Conservation (phyloP, 805 yeast genomes). For the Dipodascus geniculatus region DNA sequence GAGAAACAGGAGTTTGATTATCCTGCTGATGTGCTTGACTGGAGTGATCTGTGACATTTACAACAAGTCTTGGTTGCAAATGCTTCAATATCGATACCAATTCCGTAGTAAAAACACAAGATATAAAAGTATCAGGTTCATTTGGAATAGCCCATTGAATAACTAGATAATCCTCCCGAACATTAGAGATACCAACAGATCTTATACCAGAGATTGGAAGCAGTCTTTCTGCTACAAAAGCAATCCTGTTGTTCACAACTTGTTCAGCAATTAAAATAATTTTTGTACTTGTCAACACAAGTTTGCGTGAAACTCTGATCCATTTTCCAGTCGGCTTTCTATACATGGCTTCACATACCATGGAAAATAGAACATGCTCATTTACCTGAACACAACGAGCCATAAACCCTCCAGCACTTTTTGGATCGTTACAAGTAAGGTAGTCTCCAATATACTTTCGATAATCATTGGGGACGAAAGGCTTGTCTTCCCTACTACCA, state of each 20-base stretch:
- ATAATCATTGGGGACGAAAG: slow-evolving; percentile 75
- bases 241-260: slow-evolving; percentile 48
- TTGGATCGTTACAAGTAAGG: slow-evolving; percentile 66
- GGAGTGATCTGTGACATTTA: not conserved
- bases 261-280: slow-evolving; percentile 66
- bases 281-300: slow-evolving; percentile 50
- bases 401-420: slow-evolving; percentile 66
- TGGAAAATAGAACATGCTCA: slow-evolving; percentile 65
- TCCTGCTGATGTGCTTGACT: too few species aligned
- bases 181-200: slow-evolving; percentile 54
- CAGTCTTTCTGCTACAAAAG: slow-evolving; percentile 50
- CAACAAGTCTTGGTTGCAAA: slow-evolving; percentile 33
- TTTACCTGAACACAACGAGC: slow-evolving; percentile 53
- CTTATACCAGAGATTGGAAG: slow-evolving; percentile 49
- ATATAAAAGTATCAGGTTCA: slow-evolving; percentile 70
- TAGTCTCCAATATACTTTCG: slow-evolving; percentile 94
- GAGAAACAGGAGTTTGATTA: too few species aligned
- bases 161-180: slow-evolving; percentile 92
- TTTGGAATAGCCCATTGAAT: slow-evolving; percentile 38
- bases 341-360: slow-evolving; percentile 67
- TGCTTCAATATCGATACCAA: slow-evolving; percentile 61
- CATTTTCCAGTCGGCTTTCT: slow-evolving; percentile 91
- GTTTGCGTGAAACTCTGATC: slow-evolving; percentile 57
- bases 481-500: slow-evolving; percentile 77
- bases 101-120: slow-evolving; percentile 82